Evolutionary conservation across 441 rosid genomes (phyloP), one percentile per base, ranked within the genome.

Genomic region (Syzygium syzygioides): DNA sequence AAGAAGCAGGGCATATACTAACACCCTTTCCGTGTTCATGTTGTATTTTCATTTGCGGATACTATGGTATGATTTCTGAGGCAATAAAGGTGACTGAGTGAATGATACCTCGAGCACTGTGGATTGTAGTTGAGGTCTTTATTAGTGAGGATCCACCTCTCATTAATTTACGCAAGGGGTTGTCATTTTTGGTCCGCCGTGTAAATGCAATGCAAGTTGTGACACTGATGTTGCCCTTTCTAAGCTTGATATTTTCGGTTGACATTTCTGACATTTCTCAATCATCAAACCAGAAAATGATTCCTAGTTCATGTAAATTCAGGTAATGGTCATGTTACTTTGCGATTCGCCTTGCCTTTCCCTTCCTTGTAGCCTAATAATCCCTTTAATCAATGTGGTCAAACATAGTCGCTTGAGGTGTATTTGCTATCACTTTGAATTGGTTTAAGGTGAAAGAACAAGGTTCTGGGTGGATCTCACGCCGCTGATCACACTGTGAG

Each of bases 181-280:
- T 56, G 5, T 9, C 23, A 56, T 1, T 59, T 59, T 26, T 59
- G 2, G 8, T 59, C 30, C 15, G 26, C 30, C 64, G 26, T 59
- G 64, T 59, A 59, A 59, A 59, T 0, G 64, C 13, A 5, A 26
- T 12, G 0, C 64, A 26, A 59, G 30, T 1, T 59, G 64, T 59
- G 64, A 59, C n/a, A 26, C n/a, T 14, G 30, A 59, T 14, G 26
- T 59, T 12, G 28, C 64, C 64, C 64, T 59, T 59, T 26, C 64
- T 59, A 3, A 59, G 14, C 64, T 59, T 25, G 64, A 59, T 59
- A 59, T 59, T 59, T 59, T 26, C 64, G 26, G 14, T 59, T 28
- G 26, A 26, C 3, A 28, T 0, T 0, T 59, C 64, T 28, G 26
- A 26, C 3, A 28, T 0, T 0, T 59, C 64, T 2, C 14, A 10